phyloP scores from a whole-genome alignment of 148 eudicot genomes.

The Tetragonia tetragonoides region DNA sequence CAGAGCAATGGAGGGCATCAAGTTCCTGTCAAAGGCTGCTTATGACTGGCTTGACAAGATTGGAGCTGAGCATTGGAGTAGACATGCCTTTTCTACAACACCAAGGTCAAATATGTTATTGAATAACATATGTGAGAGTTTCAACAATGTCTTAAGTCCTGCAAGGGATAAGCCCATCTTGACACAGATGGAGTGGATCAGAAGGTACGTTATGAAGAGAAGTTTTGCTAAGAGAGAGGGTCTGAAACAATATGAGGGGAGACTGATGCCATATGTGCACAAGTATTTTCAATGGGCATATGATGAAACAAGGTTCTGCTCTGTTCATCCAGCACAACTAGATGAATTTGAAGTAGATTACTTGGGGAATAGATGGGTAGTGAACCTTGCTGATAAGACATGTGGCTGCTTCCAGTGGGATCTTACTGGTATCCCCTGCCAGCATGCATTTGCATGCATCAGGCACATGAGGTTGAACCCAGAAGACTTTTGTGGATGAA shows the following conservation, averaged over 20 bases:
- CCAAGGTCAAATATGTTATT: not conserved
- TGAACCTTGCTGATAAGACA: not conserved
- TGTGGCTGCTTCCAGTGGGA: constrained; percentile 5
- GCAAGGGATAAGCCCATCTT: not conserved
- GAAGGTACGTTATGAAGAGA: not conserved
- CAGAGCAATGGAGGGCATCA: not conserved
- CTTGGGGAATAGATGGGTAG: not conserved
- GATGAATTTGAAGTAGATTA: not conserved
- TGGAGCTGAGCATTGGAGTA: no score
- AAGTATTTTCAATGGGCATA: not conserved
- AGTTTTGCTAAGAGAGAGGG: not conserved
- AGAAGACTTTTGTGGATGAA: not conserved
- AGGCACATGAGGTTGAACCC: not conserved
- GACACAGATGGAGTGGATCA: constrained; percentile 2
- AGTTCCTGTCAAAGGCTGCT: not conserved
- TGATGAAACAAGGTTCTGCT: not conserved
- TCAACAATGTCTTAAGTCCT: not conserved
- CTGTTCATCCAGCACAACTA: not conserved
- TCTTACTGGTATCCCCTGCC: not conserved
- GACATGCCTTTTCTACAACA: not conserved
- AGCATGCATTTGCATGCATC: not conserved
- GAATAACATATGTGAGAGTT: not conserved
- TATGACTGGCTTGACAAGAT: no score
- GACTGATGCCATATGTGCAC: not conserved
- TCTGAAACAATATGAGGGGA: not conserved